Percentiles rank a stretch among this genome's conserved stretches.
Evolutionary conservation across 2,329 filamentous ascomycete species (phyloP).

Genomic region (Apiospora koreana): DNA sequence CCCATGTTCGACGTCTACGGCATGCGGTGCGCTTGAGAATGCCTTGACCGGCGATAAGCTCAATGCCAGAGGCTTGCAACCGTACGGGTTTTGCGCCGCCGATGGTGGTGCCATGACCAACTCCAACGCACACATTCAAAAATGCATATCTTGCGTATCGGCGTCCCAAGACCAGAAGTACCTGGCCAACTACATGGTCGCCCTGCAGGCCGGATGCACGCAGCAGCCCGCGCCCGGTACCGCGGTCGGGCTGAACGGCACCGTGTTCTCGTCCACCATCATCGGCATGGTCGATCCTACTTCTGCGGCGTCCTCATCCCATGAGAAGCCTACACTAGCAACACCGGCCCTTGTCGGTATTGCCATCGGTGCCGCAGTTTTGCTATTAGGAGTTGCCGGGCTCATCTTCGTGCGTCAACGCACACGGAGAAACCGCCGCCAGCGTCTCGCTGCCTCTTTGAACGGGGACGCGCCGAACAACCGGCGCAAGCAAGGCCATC

Average conservation of each 20-base stretch:
- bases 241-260: slow-evolving; percentile 43
- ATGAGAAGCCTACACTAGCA: slow-evolving; percentile 29
- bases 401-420: slow-evolving; percentile 47
- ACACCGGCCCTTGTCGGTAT: slow-evolving; percentile 47
- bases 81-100: slow-evolving; percentile 49
- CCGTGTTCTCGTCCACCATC: slow-evolving; percentile 41
- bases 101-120: slow-evolving; percentile 39
- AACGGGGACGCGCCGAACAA: slow-evolving; percentile 21
- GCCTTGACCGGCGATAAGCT: slow-evolving; percentile 43
- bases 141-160: slow-evolving; percentile 48
- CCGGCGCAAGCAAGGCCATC: slow-evolving; percentile 27
- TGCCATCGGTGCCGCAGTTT: slow-evolving; percentile 38
- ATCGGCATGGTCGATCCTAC: slow-evolving; percentile 39
- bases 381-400: slow-evolving; percentile 39
- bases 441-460: slow-evolving; percentile 27
- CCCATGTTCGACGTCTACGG: slow-evolving; percentile 52
- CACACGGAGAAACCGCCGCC: slow-evolving; percentile 42
- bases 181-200: slow-evolving; percentile 55
- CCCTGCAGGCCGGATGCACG: slow-evolving; percentile 52
- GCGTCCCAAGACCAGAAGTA: slow-evolving; percentile 43
- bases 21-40: slow-evolving; percentile 47
- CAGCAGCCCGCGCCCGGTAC: slow-evolving; percentile 43
- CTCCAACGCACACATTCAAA: slow-evolving; percentile 31
- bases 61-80: slow-evolving; percentile 32
- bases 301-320: slow-evolving; percentile 11